Base-by-base conservation (phyloP, 257 asterid species). In the Solanum corneliomulleri region DNA sequence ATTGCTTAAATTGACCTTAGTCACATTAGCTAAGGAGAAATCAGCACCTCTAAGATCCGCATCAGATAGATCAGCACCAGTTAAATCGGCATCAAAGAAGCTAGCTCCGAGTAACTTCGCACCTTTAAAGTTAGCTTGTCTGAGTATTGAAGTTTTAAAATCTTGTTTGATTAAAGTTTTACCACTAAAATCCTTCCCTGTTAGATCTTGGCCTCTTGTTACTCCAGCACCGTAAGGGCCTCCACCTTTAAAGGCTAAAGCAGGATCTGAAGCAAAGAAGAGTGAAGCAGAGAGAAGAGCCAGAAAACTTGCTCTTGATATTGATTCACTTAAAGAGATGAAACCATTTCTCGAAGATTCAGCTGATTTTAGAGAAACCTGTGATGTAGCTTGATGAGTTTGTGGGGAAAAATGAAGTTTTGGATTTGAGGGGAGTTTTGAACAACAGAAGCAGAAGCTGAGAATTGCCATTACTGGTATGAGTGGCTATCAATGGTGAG, bases 21-120 rank as follows among this genome's bases (percentile, higher is more conserved):
- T 91, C 64, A 95, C 97, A 88, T 93, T 94, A 70, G 99, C 99
- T 87, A 97, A 88, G 56, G 99, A 97, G 90, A 97, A 97, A 88
- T 97, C 99, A 74, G 94, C 99, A 66, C 98, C 97, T 93, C 99
- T 93, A 83, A 97, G 98, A 92, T 97, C 99, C 85, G 98, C 92
- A 90, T 94, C 98, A 88, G 99, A 95, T 84, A 97, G 95, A 92
- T 95, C 98, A 16, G 99, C 99, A 86, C 99, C 99, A 88, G 99
- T 97, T 88, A 97, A 91, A 94, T 97, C 99, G 66, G 99, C 98
- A 92, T 95, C 99, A 86, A 97, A 97, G 94, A 95, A 97, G 94
- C 99, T 97, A 88, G 98, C 98, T 80, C 98, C 99, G 35, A 95
- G 44, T 86, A 97, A 91, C 83, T 93, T 94, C n/a, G 98, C 98